These are phyloP conservation scores for Colletotrichum sp. DNA, from an alignment of 2,329 filamentous ascomycete species.

Conservation along the genomic window DNA sequence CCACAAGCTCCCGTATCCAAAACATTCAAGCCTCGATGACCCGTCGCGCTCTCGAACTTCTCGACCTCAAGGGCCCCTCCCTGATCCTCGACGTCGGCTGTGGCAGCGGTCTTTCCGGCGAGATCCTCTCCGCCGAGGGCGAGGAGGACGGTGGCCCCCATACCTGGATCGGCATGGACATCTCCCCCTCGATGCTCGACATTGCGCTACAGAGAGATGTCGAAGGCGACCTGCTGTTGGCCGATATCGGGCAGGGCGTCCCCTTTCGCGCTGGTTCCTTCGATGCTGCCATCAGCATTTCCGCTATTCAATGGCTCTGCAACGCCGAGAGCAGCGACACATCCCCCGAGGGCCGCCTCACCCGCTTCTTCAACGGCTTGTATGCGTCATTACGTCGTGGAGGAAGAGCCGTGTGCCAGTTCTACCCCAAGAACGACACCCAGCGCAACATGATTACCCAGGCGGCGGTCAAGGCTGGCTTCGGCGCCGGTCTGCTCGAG, in stretches of 20 bases:
- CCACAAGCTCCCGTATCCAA: conserved; percentile 92
- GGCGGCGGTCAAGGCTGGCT: conserved; percentile 91
- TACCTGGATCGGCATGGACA: conserved; percentile 97
- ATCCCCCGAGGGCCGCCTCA: conserved; percentile 76
- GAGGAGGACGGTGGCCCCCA: conserved; percentile 82
- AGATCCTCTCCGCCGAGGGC: conserved; percentile 80
- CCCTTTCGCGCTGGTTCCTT: conserved; percentile 93
- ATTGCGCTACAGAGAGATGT: conserved; percentile 90
- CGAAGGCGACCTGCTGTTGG: conserved; percentile 90
- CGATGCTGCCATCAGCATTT: conserved; percentile 94
- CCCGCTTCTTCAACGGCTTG: conserved; percentile 89
- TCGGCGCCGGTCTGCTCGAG: conserved; percentile 92
- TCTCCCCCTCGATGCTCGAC: conserved; percentile 95
- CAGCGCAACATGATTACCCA: conserved; percentile 92
- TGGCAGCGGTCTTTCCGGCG: conserved; percentile 90
- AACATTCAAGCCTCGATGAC: conserved; percentile 97
- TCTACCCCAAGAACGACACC: conserved; percentile 94
- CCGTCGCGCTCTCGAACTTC: conserved; percentile 87
- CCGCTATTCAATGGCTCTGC: conserved; percentile 97
- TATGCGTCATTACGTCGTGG: conserved; percentile 86
- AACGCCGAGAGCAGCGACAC: conserved; percentile 92
- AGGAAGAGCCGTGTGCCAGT: conserved; percentile 92
- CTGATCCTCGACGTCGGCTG: conserved; percentile 97
- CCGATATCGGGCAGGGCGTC: conserved; percentile 93
- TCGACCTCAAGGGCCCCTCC: conserved; percentile 79